Percentiles rank a stretch among this genome's conserved stretches.
Conservation (phyloP, 257 asterid species). For the Apocynum venetum region DNA sequence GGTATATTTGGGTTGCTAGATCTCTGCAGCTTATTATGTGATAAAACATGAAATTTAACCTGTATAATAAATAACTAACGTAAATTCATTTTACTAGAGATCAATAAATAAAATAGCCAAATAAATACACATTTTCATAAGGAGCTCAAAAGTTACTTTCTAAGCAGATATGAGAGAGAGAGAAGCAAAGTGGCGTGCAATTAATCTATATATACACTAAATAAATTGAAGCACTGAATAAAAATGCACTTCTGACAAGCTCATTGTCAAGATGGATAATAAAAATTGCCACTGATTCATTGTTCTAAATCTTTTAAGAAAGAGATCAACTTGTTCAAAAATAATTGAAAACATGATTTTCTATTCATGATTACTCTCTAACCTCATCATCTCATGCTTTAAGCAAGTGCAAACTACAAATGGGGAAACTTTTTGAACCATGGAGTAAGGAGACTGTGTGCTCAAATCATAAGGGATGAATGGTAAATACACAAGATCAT, state of each 20-base stretch:
- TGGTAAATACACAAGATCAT: neutral
- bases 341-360: neutral
- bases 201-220: too few species aligned
- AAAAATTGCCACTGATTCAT: neutral
- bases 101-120: neutral
- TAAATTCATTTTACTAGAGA: constrained; percentile 4
- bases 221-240: neutral
- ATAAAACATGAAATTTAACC: constrained; percentile 84
- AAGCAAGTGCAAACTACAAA: neutral
- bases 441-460: neutral
- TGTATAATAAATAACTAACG: constrained; percentile 25
- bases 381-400: neutral
- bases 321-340: neutral
- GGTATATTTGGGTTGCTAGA: constrained; percentile 39
- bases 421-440: neutral
- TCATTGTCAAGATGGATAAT: neutral
- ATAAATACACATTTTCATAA: neutral
- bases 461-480: neutral
- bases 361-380: neutral
- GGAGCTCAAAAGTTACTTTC: neutral
- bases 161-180: neutral
- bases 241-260: neutral
- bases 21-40: constrained; percentile 62
- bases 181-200: neutral
- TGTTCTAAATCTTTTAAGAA: neutral